Base-by-base conservation (phyloP, 768 basidiomycete species). In the Clavaria fumosa region DNA sequence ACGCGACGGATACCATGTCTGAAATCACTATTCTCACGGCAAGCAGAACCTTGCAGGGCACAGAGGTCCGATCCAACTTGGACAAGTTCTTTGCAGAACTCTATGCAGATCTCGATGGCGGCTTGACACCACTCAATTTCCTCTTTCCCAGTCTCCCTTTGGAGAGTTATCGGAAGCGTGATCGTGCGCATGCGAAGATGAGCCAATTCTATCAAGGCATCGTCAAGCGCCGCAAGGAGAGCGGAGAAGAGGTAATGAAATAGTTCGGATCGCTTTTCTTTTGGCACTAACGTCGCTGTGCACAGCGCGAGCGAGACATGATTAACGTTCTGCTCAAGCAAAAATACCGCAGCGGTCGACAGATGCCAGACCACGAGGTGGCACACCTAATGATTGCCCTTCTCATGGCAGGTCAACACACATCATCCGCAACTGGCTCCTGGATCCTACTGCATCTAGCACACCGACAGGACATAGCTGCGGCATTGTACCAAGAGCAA, bases 341-440 rank as follows among this genome's bases (percentile, higher is more conserved):
- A 53, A 70, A 63, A 35, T 97, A 99, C 61, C 81, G 83, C 45
- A 67, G 72, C 47, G 95, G 95, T 39, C 65, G 69, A 31, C 52
- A 66, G 2, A 67, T 97, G 27, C 69, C 66, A 43, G 90, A 99
- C 52, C 78, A 82, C 47, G 88, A 97, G 56, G 81, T 97, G 42
- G 90, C 95, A 0, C 95, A 97, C 53, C 91, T 99, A 53, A 77
- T 99, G 80, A 99, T 96, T 50, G 95, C 95, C 11, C 72, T 99
- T 32, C 76, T 99, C 45, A 97, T 99, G 95, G 95, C 95, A 31
- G 95, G 95, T 26, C 95, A 99, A 61, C 95, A 99, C 59, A 99
- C 95, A 0, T 86, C 83, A 48, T 95, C 95, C 10, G 79, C 95
- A 2, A 80, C 86, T 15, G 77, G 77, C 22, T 79, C 89, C 7